A percentile compares a stretch with the other conserved stretches of the same genome.
Evolutionary conservation across 495 filamentous ascomycete species (phyloP).

Genomic region (Neurospora discreta): DNA sequence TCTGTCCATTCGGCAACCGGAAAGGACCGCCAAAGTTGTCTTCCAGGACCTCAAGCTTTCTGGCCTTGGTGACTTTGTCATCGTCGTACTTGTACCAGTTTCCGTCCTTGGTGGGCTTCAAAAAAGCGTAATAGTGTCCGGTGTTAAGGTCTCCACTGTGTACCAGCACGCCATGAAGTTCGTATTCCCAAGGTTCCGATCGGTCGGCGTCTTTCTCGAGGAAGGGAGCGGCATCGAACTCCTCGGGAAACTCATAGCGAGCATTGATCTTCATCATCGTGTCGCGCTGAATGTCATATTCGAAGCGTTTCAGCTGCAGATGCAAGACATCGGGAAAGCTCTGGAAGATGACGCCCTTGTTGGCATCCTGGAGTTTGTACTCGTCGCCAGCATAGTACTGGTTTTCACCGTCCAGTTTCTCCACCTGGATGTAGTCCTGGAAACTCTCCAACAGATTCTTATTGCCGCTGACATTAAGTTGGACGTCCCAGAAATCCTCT

Average conservation of each 20-base stretch:
- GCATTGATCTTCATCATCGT: slow-evolving; percentile 99
- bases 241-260: slow-evolving; percentile 90
- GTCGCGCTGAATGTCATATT: slow-evolving; percentile 90
- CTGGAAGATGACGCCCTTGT: slow-evolving; percentile 94
- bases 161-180: slow-evolving; percentile 89
- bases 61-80: slow-evolving; percentile 87
- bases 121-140: slow-evolving; percentile 97
- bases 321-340: slow-evolving; percentile 92
- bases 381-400: slow-evolving; percentile 88
- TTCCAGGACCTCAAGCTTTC: slow-evolving; percentile 81
- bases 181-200: slow-evolving; percentile 81
- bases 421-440: slow-evolving; percentile 89
- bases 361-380: slow-evolving; percentile 87
- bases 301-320: slow-evolving; percentile 93
- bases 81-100: slow-evolving; percentile 97
- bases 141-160: slow-evolving; percentile 95
- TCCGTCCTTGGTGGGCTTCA: slow-evolving; percentile 86
- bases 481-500: slow-evolving; percentile 98
- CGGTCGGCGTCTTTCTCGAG: slow-evolving; percentile 77
- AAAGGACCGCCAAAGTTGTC: slow-evolving; percentile 96
- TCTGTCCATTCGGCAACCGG: slow-evolving; percentile 38
- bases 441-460: slow-evolving; percentile 90
- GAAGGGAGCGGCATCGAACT: slow-evolving; percentile 82
- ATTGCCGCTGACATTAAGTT: slow-evolving; percentile 91
- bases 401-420: slow-evolving; percentile 95